These are phyloP conservation scores for Botrytis galanthina DNA, from an alignment of 2,329 filamentous ascomycete genomes.

Conservation along the genomic window DNA sequence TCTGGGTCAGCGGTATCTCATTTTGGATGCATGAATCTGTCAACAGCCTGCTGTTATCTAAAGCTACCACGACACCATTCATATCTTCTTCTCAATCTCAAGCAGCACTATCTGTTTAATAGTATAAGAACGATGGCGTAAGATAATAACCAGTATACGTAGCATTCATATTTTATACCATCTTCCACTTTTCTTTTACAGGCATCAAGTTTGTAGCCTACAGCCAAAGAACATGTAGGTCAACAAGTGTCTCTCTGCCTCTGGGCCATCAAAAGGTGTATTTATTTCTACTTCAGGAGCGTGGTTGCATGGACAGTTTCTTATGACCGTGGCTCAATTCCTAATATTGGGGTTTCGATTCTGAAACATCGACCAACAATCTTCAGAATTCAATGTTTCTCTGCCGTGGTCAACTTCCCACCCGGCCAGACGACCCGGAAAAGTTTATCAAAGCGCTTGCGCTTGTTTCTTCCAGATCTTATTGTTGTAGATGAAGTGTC, in stretches of 20 bases:
- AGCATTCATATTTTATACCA: background rate
- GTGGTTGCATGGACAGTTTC: background rate
- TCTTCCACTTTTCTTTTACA: background rate
- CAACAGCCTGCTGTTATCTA: background rate
- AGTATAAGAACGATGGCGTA: background rate
- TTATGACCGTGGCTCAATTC: background rate
- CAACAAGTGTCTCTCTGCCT: background rate
- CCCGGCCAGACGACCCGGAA: background rate
- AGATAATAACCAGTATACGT: background rate
- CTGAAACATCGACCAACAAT: background rate
- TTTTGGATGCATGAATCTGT: background rate
- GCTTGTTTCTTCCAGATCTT: background rate
- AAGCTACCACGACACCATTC: background rate
- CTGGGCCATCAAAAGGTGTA: background rate
- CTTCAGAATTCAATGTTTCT: background rate
- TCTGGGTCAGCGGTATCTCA: background rate
- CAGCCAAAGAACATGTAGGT: background rate
- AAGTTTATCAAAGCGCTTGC: background rate
- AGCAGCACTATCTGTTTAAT: fast-evolving
- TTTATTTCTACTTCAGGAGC: background rate
- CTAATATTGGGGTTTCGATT: background rate
- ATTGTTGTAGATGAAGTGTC: background rate
- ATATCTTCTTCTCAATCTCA: background rate
- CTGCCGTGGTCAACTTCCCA: background rate
- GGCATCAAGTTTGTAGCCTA: background rate